Base-by-base conservation (phyloP, 202 grass and related monocot genomes). In the Thinopyrum obtusiflorum region DNA sequence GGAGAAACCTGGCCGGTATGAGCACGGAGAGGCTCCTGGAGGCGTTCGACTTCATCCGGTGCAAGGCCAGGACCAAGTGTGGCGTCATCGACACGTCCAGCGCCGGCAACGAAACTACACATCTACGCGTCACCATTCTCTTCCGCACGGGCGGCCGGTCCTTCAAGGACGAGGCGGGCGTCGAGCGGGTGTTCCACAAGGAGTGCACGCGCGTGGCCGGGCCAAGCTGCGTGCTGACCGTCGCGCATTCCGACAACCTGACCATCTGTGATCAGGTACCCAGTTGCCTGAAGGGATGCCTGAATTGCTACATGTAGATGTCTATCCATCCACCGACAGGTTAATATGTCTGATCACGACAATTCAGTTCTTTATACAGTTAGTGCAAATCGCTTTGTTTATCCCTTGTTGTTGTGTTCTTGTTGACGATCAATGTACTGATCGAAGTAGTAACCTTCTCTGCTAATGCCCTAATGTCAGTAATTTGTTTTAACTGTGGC, bases 231-330 rank as follows among this genome's bases (percentile, higher is more conserved):
- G 25, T 6, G 6, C 12, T 90, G 37, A 85, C 86, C 55, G 68
- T 89, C 2, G 55, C 83, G 11, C 84, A 60, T 42, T 39, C 61
- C 1, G 39, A 87, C 57, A 92, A 92, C 68, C 33, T 92, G 68
- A 92, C 94, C 61, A 92, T 97, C 53, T 92, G 94, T 21, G 89
- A 90, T 0, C 86, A 94, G 89, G 86, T 89, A 27, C 4, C 20
- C 11, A n/a, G n/a, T n/a, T n/a, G n/a, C n/a, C n/a, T n/a, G n/a
- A n/a, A n/a, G n/a, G n/a, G n/a, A 40, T 40, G 39, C 9, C 39
- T 40, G 1, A 40, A 40, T 44, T 12, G 40, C 0, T 44, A 0
- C 13, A 14, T 47, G 13, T 15, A 47, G 13, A 47, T 6, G 0
- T 49, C 17, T 4, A 49, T 17, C 42, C 42, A 46, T 46, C 12